Evolutionary conservation across 1,139 yeast genomes (phyloP), one percentile per base, ranked within the genome.

Genomic region (Suhomyces maxii): DNA sequence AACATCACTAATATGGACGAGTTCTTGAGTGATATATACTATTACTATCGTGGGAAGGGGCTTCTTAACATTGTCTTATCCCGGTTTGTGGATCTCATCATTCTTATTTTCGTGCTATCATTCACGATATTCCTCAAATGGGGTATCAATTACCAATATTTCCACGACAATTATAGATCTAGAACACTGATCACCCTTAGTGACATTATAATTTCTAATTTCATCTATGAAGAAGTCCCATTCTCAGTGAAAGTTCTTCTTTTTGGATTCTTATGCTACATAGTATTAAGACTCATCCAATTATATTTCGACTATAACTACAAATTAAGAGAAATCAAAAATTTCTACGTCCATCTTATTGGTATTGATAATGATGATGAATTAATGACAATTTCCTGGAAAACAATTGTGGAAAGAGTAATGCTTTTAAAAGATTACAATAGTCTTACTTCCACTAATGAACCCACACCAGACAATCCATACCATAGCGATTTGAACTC

Each of bases 331-430:
- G 95, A 86, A 55, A 77, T 88, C 51, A 74, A 76, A 48, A 79
- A 83, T 53, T 87, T 87, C 58, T 88, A 82, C 63, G 69, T 69
- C 44, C 79, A 88, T 53, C 70, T 93, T 45, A 73, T 93, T 28
- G 81, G 82, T 18, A 83, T 91, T 23, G 67, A 82, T 3, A 93
- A 88, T 57, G 84, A 83, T 49, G 64, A 68, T 48, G 99, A 93
- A 57, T 71, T 93, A 53, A 95, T 89, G 73, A 91, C 98, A 0
- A 88, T 95, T 12, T 84, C 96, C 14, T 93, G 99, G 99, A 88
- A 86, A 49, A 81, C 84, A 23, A 85, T 93, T 0, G 95, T 90
- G n/a, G 84, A 83, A 49, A 79, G 89, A 40, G 69, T 95, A 18
- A 82, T 89, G 80, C 68, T 77, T 9, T 68, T 93, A 43, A 82